These are phyloP conservation scores for Serendipita sp. DNA, from an alignment of 1,284 basidiomycete genomes.

Conservation along the genomic window DNA sequence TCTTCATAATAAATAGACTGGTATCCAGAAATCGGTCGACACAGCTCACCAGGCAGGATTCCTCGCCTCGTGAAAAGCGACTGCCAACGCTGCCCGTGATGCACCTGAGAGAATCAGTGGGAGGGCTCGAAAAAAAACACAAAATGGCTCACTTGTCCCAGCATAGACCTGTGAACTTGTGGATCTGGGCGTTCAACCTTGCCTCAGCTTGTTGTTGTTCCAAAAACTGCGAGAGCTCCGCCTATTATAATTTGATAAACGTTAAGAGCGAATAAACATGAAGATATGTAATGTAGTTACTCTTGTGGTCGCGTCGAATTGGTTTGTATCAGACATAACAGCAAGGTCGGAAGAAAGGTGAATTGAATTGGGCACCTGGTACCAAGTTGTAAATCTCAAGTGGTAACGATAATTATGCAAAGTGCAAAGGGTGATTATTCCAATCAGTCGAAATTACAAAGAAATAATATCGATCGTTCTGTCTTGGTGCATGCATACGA, in stretches of 20 bases:
- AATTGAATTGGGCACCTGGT: too few relatives aligned
- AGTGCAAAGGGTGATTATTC: not conserved
- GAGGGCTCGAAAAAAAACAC: constrained; percentile 1
- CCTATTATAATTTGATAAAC: constrained; percentile 29
- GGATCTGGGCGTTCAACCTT: constrained; percentile 51
- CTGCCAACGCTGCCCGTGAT: constrained; percentile 73
- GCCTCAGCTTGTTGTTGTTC: constrained; percentile 83
- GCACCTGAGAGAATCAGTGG: constrained; percentile 40
- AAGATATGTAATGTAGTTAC: too few relatives aligned
- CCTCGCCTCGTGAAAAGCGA: constrained; percentile 73
- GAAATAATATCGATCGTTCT: too few relatives aligned
- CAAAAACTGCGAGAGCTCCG: constrained; percentile 73
- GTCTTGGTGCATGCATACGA: too few relatives aligned
- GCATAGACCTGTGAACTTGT: constrained; percentile 60
- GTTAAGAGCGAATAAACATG: too few relatives aligned
- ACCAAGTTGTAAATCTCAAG: too few relatives aligned
- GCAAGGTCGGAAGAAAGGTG: too few relatives aligned
- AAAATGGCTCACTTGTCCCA: constrained; percentile 73
- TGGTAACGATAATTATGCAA: not conserved
- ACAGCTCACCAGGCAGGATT: constrained; percentile 78
- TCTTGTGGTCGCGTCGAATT: too few relatives aligned
- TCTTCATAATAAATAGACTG: constrained; percentile 73
- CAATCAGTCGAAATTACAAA: too few relatives aligned
- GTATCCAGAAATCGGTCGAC: constrained; percentile 91
- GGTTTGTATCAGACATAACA: too few relatives aligned